Evolutionary conservation across 345 rosid genomes (phyloP).

Genomic region (Geranium rotundifolium): DNA sequence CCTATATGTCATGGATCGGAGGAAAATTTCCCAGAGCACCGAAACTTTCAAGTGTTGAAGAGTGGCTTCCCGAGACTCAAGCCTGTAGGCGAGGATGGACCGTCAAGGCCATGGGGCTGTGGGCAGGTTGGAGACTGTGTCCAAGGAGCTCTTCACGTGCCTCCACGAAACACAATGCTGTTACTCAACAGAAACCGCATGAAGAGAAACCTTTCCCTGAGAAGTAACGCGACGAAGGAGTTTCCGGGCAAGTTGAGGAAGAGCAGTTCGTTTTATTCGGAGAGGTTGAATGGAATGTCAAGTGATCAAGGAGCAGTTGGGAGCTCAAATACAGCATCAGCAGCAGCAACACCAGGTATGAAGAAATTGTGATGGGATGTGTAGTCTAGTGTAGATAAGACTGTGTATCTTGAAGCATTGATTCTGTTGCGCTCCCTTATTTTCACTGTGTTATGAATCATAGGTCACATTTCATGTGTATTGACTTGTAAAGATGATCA

Average conservation of each 20-base stretch:
- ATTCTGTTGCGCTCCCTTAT: not conserved
- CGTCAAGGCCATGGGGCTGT: slow-evolving; percentile 60
- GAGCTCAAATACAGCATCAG: slow-evolving; percentile 26
- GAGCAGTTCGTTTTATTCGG: slow-evolving; percentile 18
- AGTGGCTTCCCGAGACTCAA: slow-evolving; percentile 31
- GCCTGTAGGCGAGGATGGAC: slow-evolving; percentile 39
- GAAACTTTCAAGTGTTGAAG: slow-evolving; percentile 18
- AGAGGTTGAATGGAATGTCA: slow-evolving; percentile 20
- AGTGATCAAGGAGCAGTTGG: slow-evolving; percentile 22
- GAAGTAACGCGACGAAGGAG: slow-evolving; percentile 39
- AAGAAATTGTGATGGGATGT: not conserved
- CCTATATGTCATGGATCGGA: slow-evolving; percentile 31
- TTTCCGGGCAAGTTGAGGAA: slow-evolving; percentile 45
- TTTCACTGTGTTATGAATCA: not conserved
- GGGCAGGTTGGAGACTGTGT: slow-evolving; percentile 48
- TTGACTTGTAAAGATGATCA: too few species aligned
- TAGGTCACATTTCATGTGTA: not conserved
- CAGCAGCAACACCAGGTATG: not conserved
- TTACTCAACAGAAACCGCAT: slow-evolving; percentile 36
- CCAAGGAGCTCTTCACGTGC: slow-evolving; percentile 42
- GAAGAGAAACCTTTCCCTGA: slow-evolving; percentile 39
- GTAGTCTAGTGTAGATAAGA: not conserved
- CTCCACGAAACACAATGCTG: slow-evolving; percentile 36
- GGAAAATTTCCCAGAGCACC: slow-evolving; percentile 21
- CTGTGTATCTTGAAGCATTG: not conserved